Conservation (phyloP, 805 yeast genomes). For the Candida yuanshanica region DNA sequence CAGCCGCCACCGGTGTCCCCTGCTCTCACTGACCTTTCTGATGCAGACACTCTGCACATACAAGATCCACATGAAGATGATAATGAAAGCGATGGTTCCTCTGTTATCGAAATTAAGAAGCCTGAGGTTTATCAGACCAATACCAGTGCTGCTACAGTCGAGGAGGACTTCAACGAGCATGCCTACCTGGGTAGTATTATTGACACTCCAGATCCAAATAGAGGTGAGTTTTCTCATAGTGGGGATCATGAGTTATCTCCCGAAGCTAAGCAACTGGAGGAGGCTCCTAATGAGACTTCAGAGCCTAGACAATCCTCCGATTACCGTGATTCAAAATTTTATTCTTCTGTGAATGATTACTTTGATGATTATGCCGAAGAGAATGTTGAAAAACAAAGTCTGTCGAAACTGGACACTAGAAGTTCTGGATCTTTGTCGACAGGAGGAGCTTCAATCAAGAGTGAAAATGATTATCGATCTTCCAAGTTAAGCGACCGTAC, state of each 20-base stretch:
- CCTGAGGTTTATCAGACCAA: background rate
- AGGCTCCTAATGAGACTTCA: background rate
- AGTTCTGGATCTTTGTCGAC: conserved; percentile 28
- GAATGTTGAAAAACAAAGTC: background rate
- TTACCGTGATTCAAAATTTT: conserved; percentile 19
- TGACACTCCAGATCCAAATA: conserved; percentile 15
- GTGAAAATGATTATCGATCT: conserved; percentile 20
- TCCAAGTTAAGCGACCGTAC: conserved; percentile 21
- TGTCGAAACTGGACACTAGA: conserved; percentile 3
- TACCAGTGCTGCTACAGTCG: background rate
- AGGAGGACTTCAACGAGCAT: conserved; percentile 13
- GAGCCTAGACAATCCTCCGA: background rate
- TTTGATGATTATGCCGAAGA: conserved; percentile 23
- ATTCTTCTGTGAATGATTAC: conserved; percentile 20
- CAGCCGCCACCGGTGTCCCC: conserved; percentile 11
- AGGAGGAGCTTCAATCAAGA: conserved; percentile 25
- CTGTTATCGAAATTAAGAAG: conserved; percentile 3
- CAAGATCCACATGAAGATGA: conserved; percentile 9
- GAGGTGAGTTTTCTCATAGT: background rate
- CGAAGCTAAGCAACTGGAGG: background rate
- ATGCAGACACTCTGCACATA: conserved; percentile 21
- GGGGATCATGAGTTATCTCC: background rate
- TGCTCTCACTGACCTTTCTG: conserved; percentile 13
- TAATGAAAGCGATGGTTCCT: conserved; percentile 1
- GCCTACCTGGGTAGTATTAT: conserved; percentile 21